Conservation (phyloP, 805 yeast species). For the Pichia nakasei region DNA sequence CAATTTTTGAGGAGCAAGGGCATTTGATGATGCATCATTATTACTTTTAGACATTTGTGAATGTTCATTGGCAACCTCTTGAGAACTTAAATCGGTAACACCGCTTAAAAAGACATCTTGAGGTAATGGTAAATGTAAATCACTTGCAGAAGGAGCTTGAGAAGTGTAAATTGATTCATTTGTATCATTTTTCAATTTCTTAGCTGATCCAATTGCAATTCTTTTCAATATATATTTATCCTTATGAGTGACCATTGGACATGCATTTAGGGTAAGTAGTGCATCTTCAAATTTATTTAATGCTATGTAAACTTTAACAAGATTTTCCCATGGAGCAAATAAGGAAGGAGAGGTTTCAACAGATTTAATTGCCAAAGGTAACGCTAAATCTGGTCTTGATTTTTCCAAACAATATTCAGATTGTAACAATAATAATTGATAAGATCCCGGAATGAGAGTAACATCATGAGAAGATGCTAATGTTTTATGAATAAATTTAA, state of each 20-base stretch:
- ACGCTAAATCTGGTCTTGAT: constrained; percentile 45
- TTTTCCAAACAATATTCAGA: constrained; percentile 49
- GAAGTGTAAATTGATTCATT: neutral
- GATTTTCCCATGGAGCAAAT: constrained; percentile 63
- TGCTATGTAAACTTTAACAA: constrained; percentile 56
- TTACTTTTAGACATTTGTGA: constrained; percentile 34
- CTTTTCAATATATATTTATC: constrained; percentile 58
- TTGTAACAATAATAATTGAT: constrained; percentile 46
- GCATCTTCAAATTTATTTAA: constrained; percentile 65
- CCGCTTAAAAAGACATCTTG: constrained; percentile 62
- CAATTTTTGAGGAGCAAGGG: constrained; percentile 33
- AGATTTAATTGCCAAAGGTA: constrained; percentile 51
- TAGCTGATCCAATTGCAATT: constrained; percentile 20
- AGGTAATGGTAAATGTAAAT: constrained; percentile 69
- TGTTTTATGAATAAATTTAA: constrained; percentile 43
- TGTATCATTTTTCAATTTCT: neutral
- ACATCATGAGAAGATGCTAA: constrained; percentile 18
- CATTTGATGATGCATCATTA: neutral
- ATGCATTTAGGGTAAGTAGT: constrained; percentile 61
- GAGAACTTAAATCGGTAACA: constrained; percentile 58
- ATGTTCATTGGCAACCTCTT: constrained; percentile 59
- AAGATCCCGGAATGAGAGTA: constrained; percentile 39
- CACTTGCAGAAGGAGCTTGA: constrained; percentile 33
- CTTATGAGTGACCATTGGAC: constrained; percentile 72
- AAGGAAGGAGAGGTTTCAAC: constrained; percentile 69